Conservation (phyloP, 1,284 basidiomycete genomes). For the Fomitiporia mediterranea region DNA sequence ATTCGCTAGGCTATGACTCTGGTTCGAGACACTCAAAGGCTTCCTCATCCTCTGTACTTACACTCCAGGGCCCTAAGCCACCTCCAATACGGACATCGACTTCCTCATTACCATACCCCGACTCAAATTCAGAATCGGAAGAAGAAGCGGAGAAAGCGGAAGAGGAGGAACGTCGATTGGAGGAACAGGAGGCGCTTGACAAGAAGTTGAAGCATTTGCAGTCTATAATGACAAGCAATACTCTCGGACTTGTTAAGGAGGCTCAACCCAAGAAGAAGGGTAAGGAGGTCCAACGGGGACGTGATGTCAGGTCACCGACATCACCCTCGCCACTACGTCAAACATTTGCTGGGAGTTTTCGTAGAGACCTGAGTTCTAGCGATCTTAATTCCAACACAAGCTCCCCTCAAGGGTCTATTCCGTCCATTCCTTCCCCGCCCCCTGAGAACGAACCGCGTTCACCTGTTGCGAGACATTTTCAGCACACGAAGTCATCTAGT, state of each 20-base stretch:
- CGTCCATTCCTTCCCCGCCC: slow-evolving; percentile 69
- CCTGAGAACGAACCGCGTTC: slow-evolving; percentile 44
- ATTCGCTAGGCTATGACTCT: slow-evolving; percentile 53
- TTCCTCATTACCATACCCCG: slow-evolving; percentile 42
- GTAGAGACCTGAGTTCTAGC: slow-evolving; percentile 21
- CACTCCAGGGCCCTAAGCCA: slow-evolving; percentile 47
- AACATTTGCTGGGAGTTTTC: slow-evolving; percentile 37
- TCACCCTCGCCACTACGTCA: slow-evolving; percentile 45
- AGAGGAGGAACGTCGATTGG: slow-evolving; percentile 56
- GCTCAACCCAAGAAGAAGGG: slow-evolving; percentile 34
- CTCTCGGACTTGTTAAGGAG: slow-evolving; percentile 62
- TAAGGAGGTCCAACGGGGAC: slow-evolving; percentile 42
- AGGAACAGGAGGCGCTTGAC: slow-evolving; percentile 62
- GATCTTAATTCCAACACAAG: slow-evolving; percentile 48
- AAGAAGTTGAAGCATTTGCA: slow-evolving; percentile 63
- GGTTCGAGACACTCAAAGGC: slow-evolving; percentile 44
- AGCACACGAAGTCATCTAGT: slow-evolving; percentile 53
- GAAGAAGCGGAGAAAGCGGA: slow-evolving; percentile 56
- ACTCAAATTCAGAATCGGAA: slow-evolving; percentile 46
- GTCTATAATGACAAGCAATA: slow-evolving; percentile 64
- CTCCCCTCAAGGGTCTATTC: slow-evolving; percentile 71
- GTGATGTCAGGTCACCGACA: slow-evolving; percentile 36
- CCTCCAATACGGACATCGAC: slow-evolving; percentile 27
- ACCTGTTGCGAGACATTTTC: slow-evolving; percentile 49
- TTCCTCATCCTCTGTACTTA: slow-evolving; percentile 62